Base-by-base conservation (phyloP, 108 stramenopile genomes). In the Cylindrotheca fusiformis region DNA sequence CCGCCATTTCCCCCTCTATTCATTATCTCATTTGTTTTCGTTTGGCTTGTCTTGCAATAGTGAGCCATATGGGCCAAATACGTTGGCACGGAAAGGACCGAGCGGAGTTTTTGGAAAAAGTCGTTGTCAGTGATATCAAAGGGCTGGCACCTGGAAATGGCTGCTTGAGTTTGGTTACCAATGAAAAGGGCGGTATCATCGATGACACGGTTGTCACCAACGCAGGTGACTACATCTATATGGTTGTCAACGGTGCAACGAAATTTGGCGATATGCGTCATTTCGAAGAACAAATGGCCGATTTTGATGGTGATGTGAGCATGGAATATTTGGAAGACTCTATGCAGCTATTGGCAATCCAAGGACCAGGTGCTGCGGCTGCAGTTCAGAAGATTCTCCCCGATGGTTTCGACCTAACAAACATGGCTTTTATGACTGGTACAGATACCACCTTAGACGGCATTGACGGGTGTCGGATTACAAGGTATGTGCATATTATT, bases 171-270 rank as follows among this genome's bases (percentile, higher is more conserved):
- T 76, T 99, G 46, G 68, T 99, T 29, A 97, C 96, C 12, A 98
- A 97, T 67, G 87, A 64, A 44, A 63, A 89, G 17, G 99, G 99
- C 22, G 96, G 96, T 32, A 99, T 99, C 59, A 78, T 97, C 21
- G 99, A 98, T 66, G 99, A 99, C 79, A 95, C 95, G 4, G 96
- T 99, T 57, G 94, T 99, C 69, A 93, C 94, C 21, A 95, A 92
- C 76, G 82, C 87, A 18, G 95, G 86, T 18, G 71, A 64, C 36
- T 65, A 65, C 44, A 63, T 97, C 41, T 96, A 96, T 78, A 97
- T 98, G 94, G 97, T 99, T 25, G 96, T 99, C 55, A 99, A 99
- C 71, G 99, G 97, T 21, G 97, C 97, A 2, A 95, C 93, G 76
- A 99, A 99, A 79, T 83, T 86, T 73, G 85, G 82, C 27, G 99